phyloP scores from a whole-genome alignment of 2,329 filamentous ascomycete species.

The Drechslerella coelobrocha region DNA sequence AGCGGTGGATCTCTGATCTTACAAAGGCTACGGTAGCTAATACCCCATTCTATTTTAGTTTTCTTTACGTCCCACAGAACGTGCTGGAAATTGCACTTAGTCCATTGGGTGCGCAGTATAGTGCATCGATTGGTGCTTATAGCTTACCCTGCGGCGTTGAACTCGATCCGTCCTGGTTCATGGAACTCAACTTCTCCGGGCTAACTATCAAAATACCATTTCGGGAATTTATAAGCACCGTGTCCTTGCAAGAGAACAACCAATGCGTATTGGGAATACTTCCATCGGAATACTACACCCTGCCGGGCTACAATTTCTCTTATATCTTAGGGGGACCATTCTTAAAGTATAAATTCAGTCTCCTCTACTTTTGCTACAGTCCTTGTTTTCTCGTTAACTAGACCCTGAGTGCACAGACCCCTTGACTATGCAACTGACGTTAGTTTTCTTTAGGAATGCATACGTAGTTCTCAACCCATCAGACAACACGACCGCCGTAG shows the following conservation, averaged over 20 bases:
- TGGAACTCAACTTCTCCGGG: slow-evolving; percentile 9
- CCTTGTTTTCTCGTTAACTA: background rate
- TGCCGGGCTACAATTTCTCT: slow-evolving; percentile 13
- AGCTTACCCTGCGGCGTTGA: slow-evolving; percentile 3
- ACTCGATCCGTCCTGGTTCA: slow-evolving; percentile 7
- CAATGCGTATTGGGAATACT: slow-evolving; percentile 5
- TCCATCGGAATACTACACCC: background rate
- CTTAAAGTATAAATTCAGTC: slow-evolving; percentile 11
- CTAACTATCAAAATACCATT: slow-evolving; percentile 9
- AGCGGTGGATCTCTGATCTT: too few species aligned
- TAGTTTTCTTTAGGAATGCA: background rate
- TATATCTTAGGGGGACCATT: slow-evolving; percentile 17
- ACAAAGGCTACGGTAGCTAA: background rate
- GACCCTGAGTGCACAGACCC: background rate
- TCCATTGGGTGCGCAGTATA: background rate
- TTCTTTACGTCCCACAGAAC: slow-evolving; percentile 11
- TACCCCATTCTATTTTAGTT: background rate
- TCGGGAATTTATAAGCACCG: background rate
- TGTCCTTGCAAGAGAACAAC: background rate
- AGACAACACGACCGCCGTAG: slow-evolving; percentile 18
- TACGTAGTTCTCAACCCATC: slow-evolving; percentile 22
- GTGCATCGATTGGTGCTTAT: background rate
- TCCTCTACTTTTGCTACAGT: background rate
- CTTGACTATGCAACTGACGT: background rate
- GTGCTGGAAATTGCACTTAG: background rate